Base-by-base conservation (phyloP, 2,329 filamentous ascomycete genomes). In the Incumbomyces delicatus region DNA sequence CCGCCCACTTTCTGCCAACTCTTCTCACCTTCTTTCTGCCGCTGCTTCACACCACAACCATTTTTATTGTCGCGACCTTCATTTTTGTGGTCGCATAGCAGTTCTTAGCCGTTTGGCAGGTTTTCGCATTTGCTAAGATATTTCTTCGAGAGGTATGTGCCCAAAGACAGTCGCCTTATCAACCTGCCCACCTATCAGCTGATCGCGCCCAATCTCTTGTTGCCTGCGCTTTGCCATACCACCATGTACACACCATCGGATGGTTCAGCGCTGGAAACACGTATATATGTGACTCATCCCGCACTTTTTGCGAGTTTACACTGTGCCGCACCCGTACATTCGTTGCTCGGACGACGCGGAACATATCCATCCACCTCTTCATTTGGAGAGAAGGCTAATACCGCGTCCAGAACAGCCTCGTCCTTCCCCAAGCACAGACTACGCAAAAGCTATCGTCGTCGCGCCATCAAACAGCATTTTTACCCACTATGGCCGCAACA, bases 401-500 rank as follows among this genome's bases (percentile, higher is more conserved):
- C 22, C 22, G 5, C 8, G 8, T 27, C 4, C 22, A 27, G 22
- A 27, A 27, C 22, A 27, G 22, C 22, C 8, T 27, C 8, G 22
- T 8, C 5, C 22, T 27, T 27, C 5, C 22, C 8, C 22, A 27
- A 27, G 8, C 22, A 27, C 22, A 8, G 5, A 27, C 22, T 8
- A 27, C 5, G 22, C 22, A 27, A 27, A 27, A 8, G 8, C 22
- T 8, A 5, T 27, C 8, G 22, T 27, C 8, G 22, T 27, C 8
- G 22, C 22, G 22, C 4, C 22, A 27, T 27, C 22, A 27, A 27
- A 4, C 22, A 4, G 8, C 8, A 27, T 27, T 27, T 27, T 27
- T 27, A 4, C 8, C 22, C 22, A 27, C 22, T 47, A 61, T 61
- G 59, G 58, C 57, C 41, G 46, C 54, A 55, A 61, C 58, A 35